Evolutionary conservation across 495 filamentous ascomycete genomes (phyloP), one percentile per base, ranked within the genome.

Genomic region (Penicillium bovifimosum): DNA sequence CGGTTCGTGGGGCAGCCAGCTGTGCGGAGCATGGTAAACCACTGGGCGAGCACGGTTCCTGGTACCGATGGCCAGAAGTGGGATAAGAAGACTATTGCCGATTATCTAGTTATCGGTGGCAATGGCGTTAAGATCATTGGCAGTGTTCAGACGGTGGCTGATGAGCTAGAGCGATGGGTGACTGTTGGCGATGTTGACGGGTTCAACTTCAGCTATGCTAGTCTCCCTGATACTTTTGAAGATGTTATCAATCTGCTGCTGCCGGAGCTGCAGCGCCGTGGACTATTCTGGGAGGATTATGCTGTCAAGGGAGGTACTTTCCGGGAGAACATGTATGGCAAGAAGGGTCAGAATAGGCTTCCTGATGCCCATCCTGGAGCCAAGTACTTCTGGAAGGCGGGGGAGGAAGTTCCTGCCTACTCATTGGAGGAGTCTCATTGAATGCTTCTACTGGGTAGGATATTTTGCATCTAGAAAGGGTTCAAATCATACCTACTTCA

Each of bases 91-190:
- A 80, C 78, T 0, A 75, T 87, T 20, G 82, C 80, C 0, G 75
- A 85, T 60, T 80, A 84, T 56, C 58, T 87, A 47, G 76, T 70
- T 36, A 64, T 86, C 8, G 84, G 84, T 0, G 83, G 83, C 1
- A 69, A 71, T 47, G 81, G 80, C 1, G 71, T 76, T 1, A 77
- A 79, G n/a, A 66, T 73, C 5, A 73, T 84, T 11, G 82, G 82
- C 0, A 83, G 77, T 17, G 70, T 78, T 5, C 54, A 73, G 62
- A 78, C 75, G 3, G 79, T 86, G 16, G 81, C 82, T 0, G 79
- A 85, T 62, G 76, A 81, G 52, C 52, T 86, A 66, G 79, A 84
- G 67, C 70, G 71, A 16, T 86, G 82, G 83, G 69, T 82, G 9
- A 59, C 70, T 13, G 76, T 84, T 43, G 80, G 74, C 0, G 82